phyloP scores from a whole-genome alignment of 140 eudicot genomes.

The Oenanthe javanica region DNA sequence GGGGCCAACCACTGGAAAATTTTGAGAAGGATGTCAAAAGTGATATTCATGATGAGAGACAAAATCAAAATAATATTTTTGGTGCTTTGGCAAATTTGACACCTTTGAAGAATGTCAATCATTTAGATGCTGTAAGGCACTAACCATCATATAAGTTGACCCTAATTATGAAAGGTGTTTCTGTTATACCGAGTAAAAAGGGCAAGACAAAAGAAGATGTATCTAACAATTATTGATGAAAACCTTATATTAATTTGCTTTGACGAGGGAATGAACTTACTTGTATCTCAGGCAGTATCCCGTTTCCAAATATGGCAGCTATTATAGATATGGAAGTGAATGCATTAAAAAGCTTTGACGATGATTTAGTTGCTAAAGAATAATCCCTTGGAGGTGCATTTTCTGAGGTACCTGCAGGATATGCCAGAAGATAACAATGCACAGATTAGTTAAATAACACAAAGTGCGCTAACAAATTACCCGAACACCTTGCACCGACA shows the following conservation, averaged over 20 bases:
- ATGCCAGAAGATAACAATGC: background rate
- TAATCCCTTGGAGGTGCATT: conserved; percentile 72
- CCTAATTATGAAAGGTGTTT: background rate
- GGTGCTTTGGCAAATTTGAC: background rate
- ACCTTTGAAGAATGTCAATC: background rate
- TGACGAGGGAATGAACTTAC: conserved; percentile 27
- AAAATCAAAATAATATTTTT: too few relatives aligned
- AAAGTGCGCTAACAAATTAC: background rate
- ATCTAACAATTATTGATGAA: background rate
- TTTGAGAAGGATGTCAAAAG: background rate
- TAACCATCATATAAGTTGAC: background rate
- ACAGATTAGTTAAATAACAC: background rate
- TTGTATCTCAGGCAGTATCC: conserved; percentile 93
- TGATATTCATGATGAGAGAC: too few relatives aligned
- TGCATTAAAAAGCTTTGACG: conserved; percentile 52
- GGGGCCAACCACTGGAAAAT: background rate
- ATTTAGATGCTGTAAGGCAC: background rate
- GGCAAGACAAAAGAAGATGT: background rate
- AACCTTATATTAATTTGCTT: background rate
- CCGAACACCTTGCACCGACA: background rate
- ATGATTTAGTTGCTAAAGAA: conserved; percentile 50
- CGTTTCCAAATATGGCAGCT: conserved; percentile 88
- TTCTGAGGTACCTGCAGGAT: conserved; percentile 45
- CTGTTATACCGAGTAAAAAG: background rate
- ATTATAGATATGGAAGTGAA: conserved; percentile 91